These are phyloP conservation scores for Nephelium lappaceum DNA, from an alignment of 345 rosid genomes.

Conservation along the genomic window DNA sequence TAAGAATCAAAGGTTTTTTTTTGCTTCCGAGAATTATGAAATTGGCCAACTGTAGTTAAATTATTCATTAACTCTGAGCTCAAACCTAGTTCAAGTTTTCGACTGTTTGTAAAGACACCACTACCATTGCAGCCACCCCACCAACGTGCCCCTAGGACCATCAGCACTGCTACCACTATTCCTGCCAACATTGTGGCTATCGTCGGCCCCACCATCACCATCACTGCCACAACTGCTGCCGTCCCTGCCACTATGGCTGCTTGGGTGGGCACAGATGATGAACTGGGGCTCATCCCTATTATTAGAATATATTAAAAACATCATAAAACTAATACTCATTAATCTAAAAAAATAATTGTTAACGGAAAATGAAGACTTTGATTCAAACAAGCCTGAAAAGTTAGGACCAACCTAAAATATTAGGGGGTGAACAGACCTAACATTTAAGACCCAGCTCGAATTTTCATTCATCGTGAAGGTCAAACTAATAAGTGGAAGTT, in stretches of 20 bases:
- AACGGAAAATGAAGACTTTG: constrained; percentile 16
- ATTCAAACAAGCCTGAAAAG: background rate
- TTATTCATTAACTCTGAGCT: constrained; percentile 32
- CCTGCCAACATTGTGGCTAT: constrained; percentile 68
- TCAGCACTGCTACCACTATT: constrained; percentile 68
- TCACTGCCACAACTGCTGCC: constrained; percentile 74
- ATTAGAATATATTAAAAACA: constrained; percentile 63
- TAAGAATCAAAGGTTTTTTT: background rate
- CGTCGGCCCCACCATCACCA: constrained; percentile 67
- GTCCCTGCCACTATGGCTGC: constrained; percentile 73
- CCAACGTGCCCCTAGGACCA: constrained; percentile 79
- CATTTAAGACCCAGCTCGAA: background rate
- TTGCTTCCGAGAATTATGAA: constrained; percentile 10
- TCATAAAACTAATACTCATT: constrained; percentile 26
- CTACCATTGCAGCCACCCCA: constrained; percentile 76
- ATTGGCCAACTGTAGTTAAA: constrained; percentile 13
- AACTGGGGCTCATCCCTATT: constrained; percentile 87
- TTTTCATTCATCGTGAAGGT: background rate
- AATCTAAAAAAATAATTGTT: constrained; percentile 14
- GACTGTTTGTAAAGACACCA: constrained; percentile 70
- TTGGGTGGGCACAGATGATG: constrained; percentile 79
- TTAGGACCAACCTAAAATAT: background rate
- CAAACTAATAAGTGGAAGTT: background rate
- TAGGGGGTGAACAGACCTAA: background rate
- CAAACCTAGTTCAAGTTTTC: constrained; percentile 64